A percentile compares a stretch with the other conserved stretches of the same genome.
Evolutionary conservation across 306 rosid species (phyloP).

Genomic region (Cajanus cajan): DNA sequence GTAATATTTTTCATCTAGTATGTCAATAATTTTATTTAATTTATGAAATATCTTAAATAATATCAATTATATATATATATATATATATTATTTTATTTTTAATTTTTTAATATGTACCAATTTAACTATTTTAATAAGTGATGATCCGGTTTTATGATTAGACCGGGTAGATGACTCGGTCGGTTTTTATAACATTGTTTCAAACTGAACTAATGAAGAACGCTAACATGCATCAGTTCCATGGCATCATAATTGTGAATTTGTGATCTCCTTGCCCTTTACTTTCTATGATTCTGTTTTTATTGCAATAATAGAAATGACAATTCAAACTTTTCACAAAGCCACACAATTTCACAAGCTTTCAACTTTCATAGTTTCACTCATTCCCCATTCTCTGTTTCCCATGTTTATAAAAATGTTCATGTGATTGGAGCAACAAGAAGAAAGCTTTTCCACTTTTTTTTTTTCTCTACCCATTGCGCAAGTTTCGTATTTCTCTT

Average conservation of each 20-base stretch:
- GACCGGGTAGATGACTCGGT: too few relatives aligned
- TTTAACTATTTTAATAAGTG: too few relatives aligned
- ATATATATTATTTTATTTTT: too few relatives aligned
- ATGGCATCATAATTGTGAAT: background rate
- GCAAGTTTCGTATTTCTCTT: background rate
- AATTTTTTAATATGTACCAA: too few relatives aligned
- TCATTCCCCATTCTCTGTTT: background rate
- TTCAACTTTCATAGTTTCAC: background rate
- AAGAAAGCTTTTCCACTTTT: background rate
- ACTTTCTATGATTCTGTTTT: constrained; percentile 2
- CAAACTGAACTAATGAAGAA: background rate
- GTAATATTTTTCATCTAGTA: too few relatives aligned
- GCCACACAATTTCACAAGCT: background rate
- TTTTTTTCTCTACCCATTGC: too few relatives aligned
- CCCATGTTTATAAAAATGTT: constrained; percentile 3
- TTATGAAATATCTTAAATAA: too few relatives aligned
- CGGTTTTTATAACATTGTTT: too few relatives aligned
- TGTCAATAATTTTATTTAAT: too few relatives aligned
- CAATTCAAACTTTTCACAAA: constrained; percentile 8
- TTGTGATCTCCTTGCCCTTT: background rate
- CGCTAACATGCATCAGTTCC: background rate
- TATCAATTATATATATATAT: too few relatives aligned
- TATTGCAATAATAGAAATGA: background rate
- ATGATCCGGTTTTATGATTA: too few relatives aligned
- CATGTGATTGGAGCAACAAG: constrained; percentile 2